Evolutionary conservation across 768 basidiomycete genomes (phyloP).

Genomic region (Hygrophorus pudorinus): DNA sequence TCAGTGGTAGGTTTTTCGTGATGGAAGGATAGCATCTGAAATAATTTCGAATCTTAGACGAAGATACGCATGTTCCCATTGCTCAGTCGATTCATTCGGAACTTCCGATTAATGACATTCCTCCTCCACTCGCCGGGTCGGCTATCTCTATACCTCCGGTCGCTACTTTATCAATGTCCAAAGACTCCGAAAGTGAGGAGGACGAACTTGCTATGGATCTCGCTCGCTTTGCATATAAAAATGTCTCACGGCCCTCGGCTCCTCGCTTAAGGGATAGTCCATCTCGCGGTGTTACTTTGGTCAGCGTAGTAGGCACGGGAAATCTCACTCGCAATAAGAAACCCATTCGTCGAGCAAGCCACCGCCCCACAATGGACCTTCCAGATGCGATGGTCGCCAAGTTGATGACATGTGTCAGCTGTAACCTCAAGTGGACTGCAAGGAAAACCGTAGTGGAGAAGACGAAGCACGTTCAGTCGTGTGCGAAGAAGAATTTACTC

Average conservation of each 20-base stretch:
- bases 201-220: constrained; percentile 17
- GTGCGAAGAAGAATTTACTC: constrained; percentile 52
- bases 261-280: neutral
- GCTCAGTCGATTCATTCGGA: no score
- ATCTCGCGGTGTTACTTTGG: no score
- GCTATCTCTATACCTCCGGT: neutral
- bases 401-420: constrained; percentile 52
- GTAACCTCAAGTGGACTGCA: constrained; percentile 28
- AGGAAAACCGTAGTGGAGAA: constrained; percentile 56
- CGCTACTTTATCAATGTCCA: neutral
- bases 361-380: constrained; percentile 25
- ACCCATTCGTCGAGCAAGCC: constrained; percentile 3
- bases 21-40: no score
- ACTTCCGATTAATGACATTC: no score
- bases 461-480: constrained; percentile 53
- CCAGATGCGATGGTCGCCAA: constrained; percentile 35
- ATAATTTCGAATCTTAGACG: no score
- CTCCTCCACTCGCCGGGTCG: neutral
- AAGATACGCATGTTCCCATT: no score
- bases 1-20: no score
- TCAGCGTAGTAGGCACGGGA: no score
- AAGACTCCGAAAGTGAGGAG: constrained; percentile 13
- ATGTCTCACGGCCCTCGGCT: neutral
- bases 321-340: constrained; percentile 6
- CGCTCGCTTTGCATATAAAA: constrained; percentile 31